A percentile compares a stretch with the other conserved stretches of the same genome.
Evolutionary conservation across 108 stramenopile genomes (phyloP).

Genomic region (Nitzschia putrida): DNA sequence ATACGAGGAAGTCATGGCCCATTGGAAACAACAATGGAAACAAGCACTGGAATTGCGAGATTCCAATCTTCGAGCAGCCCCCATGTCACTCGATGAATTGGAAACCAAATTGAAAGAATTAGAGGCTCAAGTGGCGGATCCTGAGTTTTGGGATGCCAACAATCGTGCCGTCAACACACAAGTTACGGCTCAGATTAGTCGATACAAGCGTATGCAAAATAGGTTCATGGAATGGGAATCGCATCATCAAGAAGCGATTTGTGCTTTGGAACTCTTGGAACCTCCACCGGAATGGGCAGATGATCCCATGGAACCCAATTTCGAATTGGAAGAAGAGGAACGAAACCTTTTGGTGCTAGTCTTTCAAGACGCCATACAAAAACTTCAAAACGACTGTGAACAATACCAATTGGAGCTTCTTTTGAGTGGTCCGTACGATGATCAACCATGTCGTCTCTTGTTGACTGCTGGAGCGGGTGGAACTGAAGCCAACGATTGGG

Average conservation of each 20-base stretch:
- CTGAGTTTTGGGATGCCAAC: slow-evolving; percentile 67
- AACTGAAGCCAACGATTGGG: slow-evolving; percentile 95
- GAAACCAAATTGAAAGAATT: slow-evolving; percentile 35
- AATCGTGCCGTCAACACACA: slow-evolving; percentile 43
- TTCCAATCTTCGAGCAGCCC: slow-evolving; percentile 24
- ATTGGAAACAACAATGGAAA: slow-evolving; percentile 1
- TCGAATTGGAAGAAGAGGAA: slow-evolving; percentile 32
- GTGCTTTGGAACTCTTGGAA: slow-evolving; percentile 62
- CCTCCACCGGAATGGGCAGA: not conserved
- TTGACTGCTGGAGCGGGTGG: slow-evolving; percentile 98
- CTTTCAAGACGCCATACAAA: slow-evolving; percentile 39
- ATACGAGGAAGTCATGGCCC: too few relatives aligned
- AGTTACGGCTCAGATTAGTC: slow-evolving; percentile 56
- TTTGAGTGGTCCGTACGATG: slow-evolving; percentile 77
- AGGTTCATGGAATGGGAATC: slow-evolving; percentile 55
- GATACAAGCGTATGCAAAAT: slow-evolving; percentile 36
- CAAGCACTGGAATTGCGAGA: slow-evolving; percentile 22
- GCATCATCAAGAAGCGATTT: slow-evolving; percentile 50
- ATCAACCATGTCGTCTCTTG: slow-evolving; percentile 75
- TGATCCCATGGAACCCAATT: not conserved
- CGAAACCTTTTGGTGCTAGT: slow-evolving; percentile 53
- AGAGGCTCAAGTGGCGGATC: slow-evolving; percentile 60
- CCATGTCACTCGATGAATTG: slow-evolving; percentile 23
- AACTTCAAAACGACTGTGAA: slow-evolving; percentile 52
- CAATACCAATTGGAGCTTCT: slow-evolving; percentile 69